Conservation (phyloP, 2,329 filamentous ascomycete genomes). For the Exophiala sideris region DNA sequence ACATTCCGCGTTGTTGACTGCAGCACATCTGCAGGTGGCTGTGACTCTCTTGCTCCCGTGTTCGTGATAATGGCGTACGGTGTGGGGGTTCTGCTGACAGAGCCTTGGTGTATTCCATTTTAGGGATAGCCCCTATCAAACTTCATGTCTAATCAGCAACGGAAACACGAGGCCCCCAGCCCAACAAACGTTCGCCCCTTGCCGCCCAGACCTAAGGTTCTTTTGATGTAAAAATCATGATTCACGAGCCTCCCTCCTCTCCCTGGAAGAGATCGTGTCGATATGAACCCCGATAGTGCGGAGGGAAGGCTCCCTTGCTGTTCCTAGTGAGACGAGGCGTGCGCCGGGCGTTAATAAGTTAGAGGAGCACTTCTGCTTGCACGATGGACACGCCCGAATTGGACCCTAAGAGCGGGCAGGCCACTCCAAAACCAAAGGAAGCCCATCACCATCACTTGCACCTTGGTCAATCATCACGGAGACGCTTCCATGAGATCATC, state of each 20-base stretch:
- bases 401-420: slow-evolving; percentile 3
- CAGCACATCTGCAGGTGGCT: too few species aligned
- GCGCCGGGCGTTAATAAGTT: neutral
- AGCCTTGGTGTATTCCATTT: neutral
- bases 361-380: neutral
- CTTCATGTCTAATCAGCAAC: neutral
- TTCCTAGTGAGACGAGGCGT: too few species aligned
- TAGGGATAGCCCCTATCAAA: neutral
- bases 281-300: too few species aligned
- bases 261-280: too few species aligned
- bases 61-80: too few species aligned
- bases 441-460: slow-evolving; percentile 30
- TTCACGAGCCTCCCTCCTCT: too few species aligned
- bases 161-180: too few species aligned
- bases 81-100: neutral
- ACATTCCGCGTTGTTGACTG: too few species aligned
- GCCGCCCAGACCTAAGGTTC: too few species aligned
- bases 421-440: slow-evolving; percentile 2
- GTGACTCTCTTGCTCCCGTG: too few species aligned
- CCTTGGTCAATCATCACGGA: slow-evolving; percentile 33
- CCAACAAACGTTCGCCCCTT: too few species aligned
- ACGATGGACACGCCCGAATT: slow-evolving; percentile 6
- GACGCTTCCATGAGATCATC: slow-evolving; percentile 51
- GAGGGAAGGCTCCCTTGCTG: neutral
- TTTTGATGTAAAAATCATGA: too few species aligned